Evolutionary conservation across 495 filamentous ascomycete genomes (phyloP), one percentile per base, ranked within the genome.

Genomic region (Hypoxylon perforatum): DNA sequence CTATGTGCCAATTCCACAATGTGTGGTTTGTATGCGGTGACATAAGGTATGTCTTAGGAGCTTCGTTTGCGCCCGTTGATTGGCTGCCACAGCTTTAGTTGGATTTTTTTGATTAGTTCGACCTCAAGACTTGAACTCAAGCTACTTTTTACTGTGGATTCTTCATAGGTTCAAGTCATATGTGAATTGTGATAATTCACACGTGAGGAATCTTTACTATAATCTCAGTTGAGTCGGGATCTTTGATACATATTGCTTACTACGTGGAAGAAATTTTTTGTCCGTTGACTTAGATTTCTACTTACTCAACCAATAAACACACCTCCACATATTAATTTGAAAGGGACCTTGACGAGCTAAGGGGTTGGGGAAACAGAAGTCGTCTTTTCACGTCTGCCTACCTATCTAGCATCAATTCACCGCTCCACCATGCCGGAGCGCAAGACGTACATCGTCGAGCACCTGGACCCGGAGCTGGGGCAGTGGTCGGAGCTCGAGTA

Each of bases 401-500:
- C n/a, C n/a, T n/a, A n/a, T n/a, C n/a, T n/a, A n/a, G n/a, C n/a
- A n/a, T n/a, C n/a, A n/a, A n/a, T n/a, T n/a, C n/a, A n/a, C n/a
- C n/a, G n/a, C n/a, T n/a, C 30, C 45, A 51, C 47, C 25, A 75
- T 75, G 73, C 62, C 73, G 4, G 51, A 41, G 22, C 67, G 49
- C 61, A 90, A 88, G 71, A 91, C 85, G 36, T 96, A 92, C 78
- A 88, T 97, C 67, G 92, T 97, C 55, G 93, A 97, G 81, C 93
- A 97, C 78, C 85, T 97, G 18, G 93, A 97, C 81, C 87, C 90
- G 12, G 95, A 99, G 76, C 85, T 98, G 21, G 95, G 94, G n/a
- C 85, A 85, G 30, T 99, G 95, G 95, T 97, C 94, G 4, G 85
- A 89, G 18, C 84, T 97, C 17, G 95, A 99, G 80, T 99, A 99